Conservation (phyloP, 306 rosid genomes). For the Medicago lupulina region DNA sequence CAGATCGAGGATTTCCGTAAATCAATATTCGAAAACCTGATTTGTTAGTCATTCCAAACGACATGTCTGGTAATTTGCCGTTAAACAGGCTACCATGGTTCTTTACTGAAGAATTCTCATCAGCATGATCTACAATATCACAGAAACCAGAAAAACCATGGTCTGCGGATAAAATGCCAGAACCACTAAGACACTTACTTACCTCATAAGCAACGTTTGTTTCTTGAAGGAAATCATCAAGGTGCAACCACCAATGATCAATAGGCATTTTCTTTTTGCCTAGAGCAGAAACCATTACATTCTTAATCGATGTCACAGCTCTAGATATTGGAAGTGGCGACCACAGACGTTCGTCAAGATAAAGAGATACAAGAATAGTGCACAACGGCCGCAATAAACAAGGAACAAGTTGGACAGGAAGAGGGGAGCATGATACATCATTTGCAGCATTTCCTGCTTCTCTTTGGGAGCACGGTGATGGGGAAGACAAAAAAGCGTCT, state of each 20-base stretch:
- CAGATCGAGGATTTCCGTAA: slow-evolving; percentile 80
- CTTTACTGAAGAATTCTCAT: slow-evolving; percentile 45
- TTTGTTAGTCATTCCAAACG: slow-evolving; percentile 53
- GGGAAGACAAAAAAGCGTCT: slow-evolving; percentile 76
- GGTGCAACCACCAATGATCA: slow-evolving; percentile 85
- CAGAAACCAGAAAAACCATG: slow-evolving; percentile 48
- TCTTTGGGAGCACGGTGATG: slow-evolving; percentile 91
- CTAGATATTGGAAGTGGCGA: slow-evolving; percentile 70
- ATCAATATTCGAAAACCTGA: slow-evolving; percentile 80
- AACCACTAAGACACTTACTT: slow-evolving; percentile 62
- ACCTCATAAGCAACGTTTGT: slow-evolving; percentile 62
- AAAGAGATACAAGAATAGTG: slow-evolving; percentile 77
- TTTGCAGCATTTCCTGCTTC: slow-evolving; percentile 97
- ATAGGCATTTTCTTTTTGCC: slow-evolving; percentile 61
- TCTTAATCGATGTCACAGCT: slow-evolving; percentile 71
- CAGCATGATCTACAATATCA: slow-evolving; percentile 47
- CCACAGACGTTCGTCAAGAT: slow-evolving; percentile 76
- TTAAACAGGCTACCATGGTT: slow-evolving; percentile 47
- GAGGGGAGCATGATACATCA: slow-evolving; percentile 79
- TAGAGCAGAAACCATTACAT: slow-evolving; percentile 66
- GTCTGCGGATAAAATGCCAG: slow-evolving; percentile 67
- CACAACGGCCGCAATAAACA: slow-evolving; percentile 78
- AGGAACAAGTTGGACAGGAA: slow-evolving; percentile 82
- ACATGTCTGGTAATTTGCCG: slow-evolving; percentile 43
- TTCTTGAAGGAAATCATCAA: slow-evolving; percentile 70